Evolutionary conservation across 2,329 filamentous ascomycete genomes (phyloP), one percentile per base, ranked within the genome.

Genomic region (Colletotrichum incanum): DNA sequence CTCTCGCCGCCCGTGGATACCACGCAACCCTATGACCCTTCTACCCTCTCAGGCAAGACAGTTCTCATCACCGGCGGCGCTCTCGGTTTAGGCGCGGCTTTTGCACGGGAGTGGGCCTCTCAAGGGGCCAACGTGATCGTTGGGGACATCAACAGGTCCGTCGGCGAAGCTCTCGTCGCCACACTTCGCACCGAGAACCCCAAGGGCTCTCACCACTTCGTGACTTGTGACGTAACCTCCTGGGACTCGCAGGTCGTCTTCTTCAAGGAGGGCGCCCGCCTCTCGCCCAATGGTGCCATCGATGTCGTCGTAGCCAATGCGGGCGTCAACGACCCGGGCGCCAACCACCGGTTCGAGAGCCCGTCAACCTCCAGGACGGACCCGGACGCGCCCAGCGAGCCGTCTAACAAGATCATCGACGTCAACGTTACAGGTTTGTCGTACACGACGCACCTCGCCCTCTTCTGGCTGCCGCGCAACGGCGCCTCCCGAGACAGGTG

Each of bases 291-390:
- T 62, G 85, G 86, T 20, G 86, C 86, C 16, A 86, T 93, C 73
- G 90, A 93, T 79, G 83, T 86, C 26, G 90, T 93, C 5, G 89
- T 93, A 56, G 90, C 91, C 73, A 93, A 92, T 77, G 92, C 92
- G 0, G 92, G 92, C 58, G 88, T 93, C 74, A 83, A 85, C 65
- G 71, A 79, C 41, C 71, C 75, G n/a, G 67, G 67, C 55, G 75
- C 77, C 26, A 75, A 78, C 1, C 76, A 78, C 37, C 75, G 74
- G 6, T 87, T 92, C 73, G 88, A 90, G 77, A 75, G 79, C 55
- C 88, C 88, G 0, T 74, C 73, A 31, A 80, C 83, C 68, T 80
- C 86, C 49, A 81, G 84, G 69, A 78, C 79, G 23, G 83, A 86
- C 66, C 80, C 80, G 8, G 78, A 77, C 20, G 82, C 86, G 1